These are phyloP conservation scores for Pterocarpus macrocarpus DNA, from an alignment of 306 rosid genomes.

Conservation along the genomic window DNA sequence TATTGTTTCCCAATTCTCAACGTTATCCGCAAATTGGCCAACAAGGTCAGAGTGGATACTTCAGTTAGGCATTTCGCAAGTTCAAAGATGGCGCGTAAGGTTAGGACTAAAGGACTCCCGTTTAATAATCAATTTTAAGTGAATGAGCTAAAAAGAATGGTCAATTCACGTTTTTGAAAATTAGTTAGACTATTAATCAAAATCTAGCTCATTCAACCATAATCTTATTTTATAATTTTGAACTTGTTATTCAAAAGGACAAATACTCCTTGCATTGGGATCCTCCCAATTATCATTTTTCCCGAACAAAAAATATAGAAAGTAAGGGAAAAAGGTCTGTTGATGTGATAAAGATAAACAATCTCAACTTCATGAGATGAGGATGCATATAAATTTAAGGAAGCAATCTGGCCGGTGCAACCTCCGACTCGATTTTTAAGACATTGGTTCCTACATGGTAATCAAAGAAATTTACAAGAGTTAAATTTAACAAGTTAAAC, in stretches of 20 bases:
- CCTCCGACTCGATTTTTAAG: too few relatives aligned
- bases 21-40: background rate
- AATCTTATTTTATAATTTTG: background rate
- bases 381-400: too few relatives aligned
- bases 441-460: too few relatives aligned
- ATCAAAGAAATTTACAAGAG: too few relatives aligned
- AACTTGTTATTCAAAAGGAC: background rate
- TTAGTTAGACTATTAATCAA: background rate
- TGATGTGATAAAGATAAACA: too few relatives aligned
- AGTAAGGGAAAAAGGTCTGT: too few relatives aligned
- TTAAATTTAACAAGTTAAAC: too few relatives aligned
- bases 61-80: background rate
- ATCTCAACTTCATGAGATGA: too few relatives aligned
- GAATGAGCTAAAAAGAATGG: background rate
- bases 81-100: background rate
- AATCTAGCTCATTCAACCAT: background rate
- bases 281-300: too few relatives aligned
- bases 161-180: background rate
- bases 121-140: background rate
- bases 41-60: slow-evolving; percentile 12
- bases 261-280: background rate
- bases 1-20: background rate
- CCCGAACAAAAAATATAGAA: too few relatives aligned
- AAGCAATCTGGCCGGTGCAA: too few relatives aligned
- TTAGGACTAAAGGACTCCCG: too few relatives aligned